Percentiles rank a stretch among this genome's conserved stretches.
These are phyloP conservation scores for Irpex rosettiformis DNA, from an alignment of 1,284 basidiomycete species.

Conservation along the genomic window DNA sequence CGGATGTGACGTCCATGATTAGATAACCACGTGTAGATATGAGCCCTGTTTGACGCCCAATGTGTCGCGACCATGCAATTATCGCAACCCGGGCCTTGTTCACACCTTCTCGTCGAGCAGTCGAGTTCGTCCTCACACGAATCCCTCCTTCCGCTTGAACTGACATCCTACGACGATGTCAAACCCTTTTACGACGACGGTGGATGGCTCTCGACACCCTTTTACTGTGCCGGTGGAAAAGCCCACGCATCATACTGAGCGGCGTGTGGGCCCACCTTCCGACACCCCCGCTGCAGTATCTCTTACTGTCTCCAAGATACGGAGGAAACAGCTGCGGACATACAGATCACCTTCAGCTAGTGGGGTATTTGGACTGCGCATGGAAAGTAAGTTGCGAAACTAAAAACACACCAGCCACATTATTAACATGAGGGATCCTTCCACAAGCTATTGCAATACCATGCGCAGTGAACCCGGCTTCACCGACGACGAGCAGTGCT, in stretches of 20 bases:
- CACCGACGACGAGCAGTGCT: not conserved
- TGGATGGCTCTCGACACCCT: conserved; percentile 29
- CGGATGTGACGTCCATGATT: conserved; percentile 9
- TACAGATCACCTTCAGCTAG: conserved; percentile 29
- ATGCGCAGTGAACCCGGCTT: not conserved
- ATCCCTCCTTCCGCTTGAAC: not conserved
- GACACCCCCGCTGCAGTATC: not conserved
- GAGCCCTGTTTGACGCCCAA: conserved; percentile 1
- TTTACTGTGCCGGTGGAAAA: conserved; percentile 17
- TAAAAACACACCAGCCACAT: not conserved
- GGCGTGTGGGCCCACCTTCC: not conserved
- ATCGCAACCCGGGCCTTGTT: conserved; percentile 8
- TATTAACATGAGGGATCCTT: not conserved
- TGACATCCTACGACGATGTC: not conserved
- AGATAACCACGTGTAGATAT: conserved; percentile 22
- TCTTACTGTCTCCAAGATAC: conserved; percentile 19
- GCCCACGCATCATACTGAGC: not conserved
- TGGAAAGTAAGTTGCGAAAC: conserved; percentile 14
- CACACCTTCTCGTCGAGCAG: not conserved
- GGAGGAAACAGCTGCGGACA: conserved; percentile 30
- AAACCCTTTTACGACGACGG: conserved; percentile 19
- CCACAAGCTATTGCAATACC: not conserved
- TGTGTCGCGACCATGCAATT: conserved; percentile 1
- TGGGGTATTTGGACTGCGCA: conserved; percentile 18
- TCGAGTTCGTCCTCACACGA: not conserved